These are phyloP conservation scores for Leishmania braziliensis DNA, from an alignment of 208 protist species.

Conservation along the genomic window DNA sequence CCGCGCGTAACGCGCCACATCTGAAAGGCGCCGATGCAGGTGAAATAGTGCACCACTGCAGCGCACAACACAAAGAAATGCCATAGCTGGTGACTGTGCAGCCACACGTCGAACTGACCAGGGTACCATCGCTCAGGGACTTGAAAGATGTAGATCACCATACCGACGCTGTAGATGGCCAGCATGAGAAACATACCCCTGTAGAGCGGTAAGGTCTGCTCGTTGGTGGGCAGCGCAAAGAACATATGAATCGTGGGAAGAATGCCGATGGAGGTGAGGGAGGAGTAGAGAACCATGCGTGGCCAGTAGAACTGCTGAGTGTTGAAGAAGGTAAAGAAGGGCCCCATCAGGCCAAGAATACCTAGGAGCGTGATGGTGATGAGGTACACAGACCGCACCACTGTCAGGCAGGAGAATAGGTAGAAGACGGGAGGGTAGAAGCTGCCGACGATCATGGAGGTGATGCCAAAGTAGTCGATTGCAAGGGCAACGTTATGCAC, in stretches of 20 bases:
- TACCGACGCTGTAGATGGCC: conserved; percentile 63
- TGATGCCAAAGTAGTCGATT: conserved; percentile 88
- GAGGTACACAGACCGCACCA: conserved; percentile 65
- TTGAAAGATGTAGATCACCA: conserved; percentile 82
- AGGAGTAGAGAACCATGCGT: conserved; percentile 78
- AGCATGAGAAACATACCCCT: conserved; percentile 71
- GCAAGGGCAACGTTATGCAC: conserved; percentile 62
- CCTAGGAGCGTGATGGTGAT: conserved; percentile 69
- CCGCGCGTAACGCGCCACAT: conserved; percentile 39
- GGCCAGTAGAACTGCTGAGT: conserved; percentile 42
- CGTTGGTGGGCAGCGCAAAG: conserved; percentile 42
- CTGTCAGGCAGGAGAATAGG: conserved; percentile 68
- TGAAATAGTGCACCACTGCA: conserved; percentile 75
- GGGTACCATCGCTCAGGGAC: conserved; percentile 77
- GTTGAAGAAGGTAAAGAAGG: conserved; percentile 67
- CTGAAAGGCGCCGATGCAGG: conserved; percentile 62
- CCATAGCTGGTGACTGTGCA: conserved; percentile 82
- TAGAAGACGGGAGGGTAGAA: conserved; percentile 87
- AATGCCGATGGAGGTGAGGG: conserved; percentile 64
- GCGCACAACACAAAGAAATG: conserved; percentile 78
- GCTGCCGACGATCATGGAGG: conserved; percentile 73
- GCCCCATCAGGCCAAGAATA: conserved; percentile 69
- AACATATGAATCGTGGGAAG: conserved; percentile 74
- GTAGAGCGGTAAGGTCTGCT: conserved; percentile 48
- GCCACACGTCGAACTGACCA: conserved; percentile 73